A percentile compares a stretch with the other conserved stretches of the same genome.
These are phyloP conservation scores for Porcisia deanei DNA, from an alignment of 208 protist genomes.

Conservation along the genomic window DNA sequence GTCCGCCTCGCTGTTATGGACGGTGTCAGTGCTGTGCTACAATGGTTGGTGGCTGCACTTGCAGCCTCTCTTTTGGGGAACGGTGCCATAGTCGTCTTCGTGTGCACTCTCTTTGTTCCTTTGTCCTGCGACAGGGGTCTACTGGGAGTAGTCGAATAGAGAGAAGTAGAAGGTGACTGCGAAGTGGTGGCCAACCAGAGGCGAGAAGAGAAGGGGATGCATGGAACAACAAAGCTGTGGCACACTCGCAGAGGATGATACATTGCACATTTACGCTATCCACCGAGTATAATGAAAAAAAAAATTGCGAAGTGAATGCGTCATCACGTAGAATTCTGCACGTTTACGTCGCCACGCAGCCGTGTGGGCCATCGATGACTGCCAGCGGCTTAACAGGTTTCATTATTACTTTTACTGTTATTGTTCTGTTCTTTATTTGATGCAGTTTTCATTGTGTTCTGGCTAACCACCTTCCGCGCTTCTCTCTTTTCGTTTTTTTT, in stretches of 20 bases:
- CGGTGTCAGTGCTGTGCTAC: conserved; percentile 58
- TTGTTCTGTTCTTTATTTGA: no score
- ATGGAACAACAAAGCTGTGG: not conserved
- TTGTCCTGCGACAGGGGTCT: not conserved
- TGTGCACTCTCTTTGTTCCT: not conserved
- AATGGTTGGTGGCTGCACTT: conserved; percentile 78
- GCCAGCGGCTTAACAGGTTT: not conserved
- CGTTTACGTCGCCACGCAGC: not conserved
- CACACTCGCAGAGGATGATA: not conserved
- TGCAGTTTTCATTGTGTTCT: not conserved
- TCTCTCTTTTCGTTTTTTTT: conserved; percentile 3
- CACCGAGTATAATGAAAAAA: not conserved
- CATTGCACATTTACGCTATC: not conserved
- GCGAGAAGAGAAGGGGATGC: not conserved
- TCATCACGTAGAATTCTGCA: not conserved
- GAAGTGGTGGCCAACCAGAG: not conserved
- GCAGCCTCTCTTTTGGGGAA: conserved; percentile 65
- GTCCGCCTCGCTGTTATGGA: conserved; percentile 63
- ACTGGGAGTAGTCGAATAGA: not conserved
- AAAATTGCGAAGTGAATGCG: not conserved
- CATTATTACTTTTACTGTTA: no score
- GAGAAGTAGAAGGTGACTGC: not conserved
- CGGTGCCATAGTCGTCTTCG: conserved; percentile 22
- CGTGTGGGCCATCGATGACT: not conserved
- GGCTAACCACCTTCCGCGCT: not conserved